Percentiles rank a stretch among this genome's conserved stretches.
phyloP scores from a whole-genome alignment of 2,329 filamentous ascomycete genomes.

The Chaetomiaceae sp. region DNA sequence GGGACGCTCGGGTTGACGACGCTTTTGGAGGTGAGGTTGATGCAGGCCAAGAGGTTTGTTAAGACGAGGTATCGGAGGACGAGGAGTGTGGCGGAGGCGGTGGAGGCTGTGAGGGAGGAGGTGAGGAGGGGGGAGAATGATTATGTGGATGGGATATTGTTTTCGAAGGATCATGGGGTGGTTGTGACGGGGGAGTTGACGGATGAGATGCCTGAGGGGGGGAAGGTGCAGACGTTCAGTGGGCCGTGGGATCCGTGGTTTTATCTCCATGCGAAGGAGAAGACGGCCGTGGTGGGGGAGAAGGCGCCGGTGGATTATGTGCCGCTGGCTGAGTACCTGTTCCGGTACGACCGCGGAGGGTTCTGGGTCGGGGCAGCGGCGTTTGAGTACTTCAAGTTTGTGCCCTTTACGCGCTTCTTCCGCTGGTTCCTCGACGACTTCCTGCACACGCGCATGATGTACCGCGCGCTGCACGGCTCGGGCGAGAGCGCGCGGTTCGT shows the following conservation, averaged over 20 bases:
- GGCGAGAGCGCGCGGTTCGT: constrained; percentile 62
- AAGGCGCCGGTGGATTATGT: constrained; percentile 48
- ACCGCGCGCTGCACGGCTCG: constrained; percentile 65
- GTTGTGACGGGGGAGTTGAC: constrained; percentile 61
- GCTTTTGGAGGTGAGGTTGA: constrained; percentile 59
- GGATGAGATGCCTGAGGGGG: constrained; percentile 41
- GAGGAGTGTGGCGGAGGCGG: constrained; percentile 44
- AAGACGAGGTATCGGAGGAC: constrained; percentile 58
- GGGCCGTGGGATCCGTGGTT: constrained; percentile 68
- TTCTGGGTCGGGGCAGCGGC: constrained; percentile 68
- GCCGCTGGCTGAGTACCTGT: constrained; percentile 68
- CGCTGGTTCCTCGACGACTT: constrained; percentile 70
- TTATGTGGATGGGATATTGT: constrained; percentile 72
- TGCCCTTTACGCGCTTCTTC: constrained; percentile 62
- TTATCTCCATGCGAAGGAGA: constrained; percentile 63
- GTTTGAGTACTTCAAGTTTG: constrained; percentile 60
- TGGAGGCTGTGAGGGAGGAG: constrained; percentile 47
- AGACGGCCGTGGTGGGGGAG: constrained; percentile 26
- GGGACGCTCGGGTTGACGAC: constrained; percentile 66
- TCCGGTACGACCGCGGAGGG: constrained; percentile 70
- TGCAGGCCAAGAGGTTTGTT: constrained; percentile 58
- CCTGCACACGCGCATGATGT: constrained; percentile 68
- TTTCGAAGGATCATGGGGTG: constrained; percentile 57
- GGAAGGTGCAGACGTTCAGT: constrained; percentile 49
- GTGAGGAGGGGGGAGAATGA: constrained; percentile 47